Evolutionary conservation across 169 alveolate genomes (phyloP).

Genomic region (Plasmodium cynomolgi): DNA sequence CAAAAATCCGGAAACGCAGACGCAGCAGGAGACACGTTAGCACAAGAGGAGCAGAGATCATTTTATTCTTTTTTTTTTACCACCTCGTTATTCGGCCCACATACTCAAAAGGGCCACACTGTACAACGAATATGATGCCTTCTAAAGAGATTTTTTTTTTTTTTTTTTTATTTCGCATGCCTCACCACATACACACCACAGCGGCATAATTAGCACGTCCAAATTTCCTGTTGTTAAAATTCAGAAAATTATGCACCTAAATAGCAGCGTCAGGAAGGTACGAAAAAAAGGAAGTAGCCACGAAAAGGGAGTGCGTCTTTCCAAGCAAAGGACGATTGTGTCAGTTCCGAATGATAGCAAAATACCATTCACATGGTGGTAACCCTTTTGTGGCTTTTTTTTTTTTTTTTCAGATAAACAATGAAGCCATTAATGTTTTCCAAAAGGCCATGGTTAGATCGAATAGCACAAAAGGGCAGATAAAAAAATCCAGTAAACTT

Average conservation of each 20-base stretch:
- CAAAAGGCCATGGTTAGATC: slow-evolving; percentile 58
- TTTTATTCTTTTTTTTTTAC: slow-evolving; percentile 5
- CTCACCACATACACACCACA: neutral
- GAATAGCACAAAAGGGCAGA: neutral
- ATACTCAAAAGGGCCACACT: neutral
- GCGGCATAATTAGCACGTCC: slow-evolving; percentile 2
- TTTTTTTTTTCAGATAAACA: slow-evolving; percentile 28
- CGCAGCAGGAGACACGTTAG: slow-evolving; percentile 18
- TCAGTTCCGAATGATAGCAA: neutral
- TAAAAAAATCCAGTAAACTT: neutral
- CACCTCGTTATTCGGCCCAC: neutral
- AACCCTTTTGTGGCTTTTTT: neutral
- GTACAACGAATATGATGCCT: neutral
- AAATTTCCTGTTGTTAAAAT: slow-evolving; percentile 55
- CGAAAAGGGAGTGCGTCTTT: neutral
- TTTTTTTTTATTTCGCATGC: neutral
- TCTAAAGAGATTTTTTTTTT: neutral
- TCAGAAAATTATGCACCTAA: slow-evolving; percentile 65
- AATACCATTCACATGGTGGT: neutral
- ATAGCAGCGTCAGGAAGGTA: slow-evolving; percentile 39
- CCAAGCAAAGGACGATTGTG: neutral
- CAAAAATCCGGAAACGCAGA: slow-evolving; percentile 17
- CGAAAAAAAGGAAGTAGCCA: neutral
- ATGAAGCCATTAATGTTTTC: slow-evolving; percentile 50
- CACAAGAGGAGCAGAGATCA: neutral